phyloP scores from a whole-genome alignment of 176 grass and related monocot genomes.

The Metroxylon sagu region DNA sequence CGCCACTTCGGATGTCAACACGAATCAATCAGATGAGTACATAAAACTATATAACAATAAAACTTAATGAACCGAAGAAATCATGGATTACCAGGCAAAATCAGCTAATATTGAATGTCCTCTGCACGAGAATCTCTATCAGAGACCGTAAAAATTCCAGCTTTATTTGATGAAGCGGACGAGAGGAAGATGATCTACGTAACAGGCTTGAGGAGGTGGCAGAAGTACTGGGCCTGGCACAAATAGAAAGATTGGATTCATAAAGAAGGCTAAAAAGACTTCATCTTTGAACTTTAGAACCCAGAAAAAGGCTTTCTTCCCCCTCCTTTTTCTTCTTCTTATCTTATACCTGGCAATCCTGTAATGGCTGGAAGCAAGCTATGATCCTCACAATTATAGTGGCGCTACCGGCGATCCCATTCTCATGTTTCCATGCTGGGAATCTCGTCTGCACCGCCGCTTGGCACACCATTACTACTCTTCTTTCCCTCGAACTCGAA shows the following conservation, averaged over 20 bases:
- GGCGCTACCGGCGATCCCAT: slow-evolving; percentile 39
- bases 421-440: slow-evolving; percentile 86
- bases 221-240: slow-evolving; percentile 76
- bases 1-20: neutral
- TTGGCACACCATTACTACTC: slow-evolving; percentile 94
- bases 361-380: slow-evolving; percentile 70
- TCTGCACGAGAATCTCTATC: slow-evolving; percentile 10
- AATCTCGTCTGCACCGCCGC: slow-evolving; percentile 75
- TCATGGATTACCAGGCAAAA: slow-evolving; percentile 2
- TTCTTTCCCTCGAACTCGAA: slow-evolving; percentile 15
- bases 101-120: neutral
- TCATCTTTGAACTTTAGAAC: too few species aligned
- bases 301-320: too few species aligned
- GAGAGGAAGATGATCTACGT: slow-evolving; percentile 50
- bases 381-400: slow-evolving; percentile 64
- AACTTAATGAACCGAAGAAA: neutral
- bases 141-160: slow-evolving; percentile 11
- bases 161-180: slow-evolving; percentile 25
- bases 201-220: slow-evolving; percentile 90
- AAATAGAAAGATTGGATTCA: too few species aligned
- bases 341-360: slow-evolving; percentile 80
- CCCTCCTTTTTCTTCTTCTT: too few species aligned
- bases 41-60: neutral
- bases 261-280: too few species aligned
- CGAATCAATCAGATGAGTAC: neutral